Conservation (phyloP, 2,329 filamentous ascomycete species). For the Talaromyces sp. region DNA sequence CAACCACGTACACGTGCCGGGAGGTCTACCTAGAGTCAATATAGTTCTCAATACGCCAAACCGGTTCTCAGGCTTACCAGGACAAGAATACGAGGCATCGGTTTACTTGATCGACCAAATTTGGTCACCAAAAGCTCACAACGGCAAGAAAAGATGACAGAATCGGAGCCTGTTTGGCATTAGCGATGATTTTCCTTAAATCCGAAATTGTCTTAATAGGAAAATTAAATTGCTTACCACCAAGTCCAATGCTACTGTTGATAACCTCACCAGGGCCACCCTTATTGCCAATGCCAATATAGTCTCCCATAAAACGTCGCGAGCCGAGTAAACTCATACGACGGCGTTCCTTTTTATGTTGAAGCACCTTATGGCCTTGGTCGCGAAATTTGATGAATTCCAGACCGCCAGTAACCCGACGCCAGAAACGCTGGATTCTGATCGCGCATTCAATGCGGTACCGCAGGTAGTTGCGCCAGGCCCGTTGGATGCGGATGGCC, state of each 20-base stretch:
- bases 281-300: conserved; percentile 78
- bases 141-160: conserved; percentile 81
- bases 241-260: conserved; percentile 67
- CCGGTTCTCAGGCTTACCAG: conserved; percentile 44
- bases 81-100: conserved; percentile 77
- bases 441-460: conserved; percentile 91
- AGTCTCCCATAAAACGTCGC: conserved; percentile 89
- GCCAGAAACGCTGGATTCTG: conserved; percentile 92
- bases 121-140: conserved; percentile 89
- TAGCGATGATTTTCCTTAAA: too few species aligned
- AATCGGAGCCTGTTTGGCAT: conserved; percentile 50
- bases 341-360: conserved; percentile 82
- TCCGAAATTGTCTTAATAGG: not conserved
- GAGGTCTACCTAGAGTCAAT: conserved; percentile 52
- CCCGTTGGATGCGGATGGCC: conserved; percentile 94
- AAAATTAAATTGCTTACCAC: conserved; percentile 43
- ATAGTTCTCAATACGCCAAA: not conserved
- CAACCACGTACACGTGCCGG: conserved; percentile 83
- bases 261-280: conserved; percentile 78
- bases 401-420: conserved; percentile 83
- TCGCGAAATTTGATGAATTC: conserved; percentile 87
- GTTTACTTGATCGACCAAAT: conserved; percentile 93
- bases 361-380: conserved; percentile 75
- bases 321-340: conserved; percentile 89
- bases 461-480: conserved; percentile 92